phyloP scores from a whole-genome alignment of 176 grass and related monocot species.

The Lolium rigidum region DNA sequence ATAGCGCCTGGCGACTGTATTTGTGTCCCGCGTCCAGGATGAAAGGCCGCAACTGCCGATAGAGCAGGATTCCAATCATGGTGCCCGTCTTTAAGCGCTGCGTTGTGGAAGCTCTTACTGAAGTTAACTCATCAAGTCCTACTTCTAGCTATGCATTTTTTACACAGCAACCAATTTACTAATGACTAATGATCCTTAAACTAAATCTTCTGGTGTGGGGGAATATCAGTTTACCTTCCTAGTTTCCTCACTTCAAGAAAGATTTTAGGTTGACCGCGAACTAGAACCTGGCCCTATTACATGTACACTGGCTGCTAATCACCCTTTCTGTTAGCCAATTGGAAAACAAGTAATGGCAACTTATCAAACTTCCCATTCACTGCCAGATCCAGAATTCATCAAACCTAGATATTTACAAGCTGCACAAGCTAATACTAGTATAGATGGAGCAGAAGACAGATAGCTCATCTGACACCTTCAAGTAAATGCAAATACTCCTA shows the following conservation, averaged over 20 bases:
- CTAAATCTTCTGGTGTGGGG: not conserved
- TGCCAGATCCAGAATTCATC: not conserved
- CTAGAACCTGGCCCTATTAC: not conserved
- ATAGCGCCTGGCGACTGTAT: too few relatives aligned
- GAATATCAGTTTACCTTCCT: slow-evolving; percentile 6
- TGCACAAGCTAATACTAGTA: not conserved
- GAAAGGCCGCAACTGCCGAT: too few relatives aligned
- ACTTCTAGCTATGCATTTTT: slow-evolving; percentile 5
- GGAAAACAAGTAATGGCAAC: slow-evolving; percentile 5
- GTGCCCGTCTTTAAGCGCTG: too few relatives aligned
- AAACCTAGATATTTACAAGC: not conserved
- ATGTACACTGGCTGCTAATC: not conserved
- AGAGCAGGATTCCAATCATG: too few relatives aligned
- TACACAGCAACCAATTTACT: not conserved
- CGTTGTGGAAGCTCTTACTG: not conserved
- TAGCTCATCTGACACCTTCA: not conserved
- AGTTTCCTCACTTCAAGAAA: not conserved
- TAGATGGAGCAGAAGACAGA: not conserved
- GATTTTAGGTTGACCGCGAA: not conserved
- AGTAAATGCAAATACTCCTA: not conserved
- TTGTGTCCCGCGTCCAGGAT: too few relatives aligned
- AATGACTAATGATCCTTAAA: not conserved
- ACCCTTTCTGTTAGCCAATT: not conserved
- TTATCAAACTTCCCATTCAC: not conserved
- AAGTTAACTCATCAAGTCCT: slow-evolving; percentile 6